Evolutionary conservation across 768 basidiomycete species (phyloP), one percentile per base, ranked within the genome.

Genomic region (Pisolithus tinctorius): DNA sequence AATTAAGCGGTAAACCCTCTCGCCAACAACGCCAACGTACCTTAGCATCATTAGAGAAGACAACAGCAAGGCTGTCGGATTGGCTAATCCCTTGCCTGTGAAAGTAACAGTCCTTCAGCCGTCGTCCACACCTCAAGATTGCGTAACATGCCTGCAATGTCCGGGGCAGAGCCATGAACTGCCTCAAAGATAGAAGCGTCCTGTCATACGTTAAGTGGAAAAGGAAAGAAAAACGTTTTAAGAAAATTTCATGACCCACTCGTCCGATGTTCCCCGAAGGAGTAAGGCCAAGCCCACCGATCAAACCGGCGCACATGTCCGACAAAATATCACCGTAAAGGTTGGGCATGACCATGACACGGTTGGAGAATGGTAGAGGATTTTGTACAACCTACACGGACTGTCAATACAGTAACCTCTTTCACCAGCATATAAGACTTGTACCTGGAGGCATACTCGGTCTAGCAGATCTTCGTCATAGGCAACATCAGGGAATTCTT

Each of bases 331-430:
- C 93, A 65, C 88, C 91, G 61, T 91, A 94, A 55, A 99, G 74
- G 76, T 99, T 99, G 49, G 96, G 96, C 94, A 98, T 98, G 59
- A 99, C 96, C 95, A 99, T 98, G 57, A 99, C 95, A 46, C 93
- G 86, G 73, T 96, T 93, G 36, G 90, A 79, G 74, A 84, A 99
- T 6, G 96, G 96, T 60, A 71, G 75, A 23, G 96, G 96, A 71
- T 99, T 94, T 66, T 90, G 88, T 30, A 92, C 90, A 62, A 98
- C 80, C 84, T 93, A 60, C 40, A 40, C n/a, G 6, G 10, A n/a
- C 45, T n/a, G 37, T 16, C 8, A 47, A 7, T 14, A n/a, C 41
- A 60, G n/a, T 42, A 11, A 30, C 39, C 3, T 20, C 26, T 13
- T 31, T 25, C 47, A 34, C 31, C 27, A 46, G 11, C 31, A 43